Evolutionary conservation across 2,329 filamentous ascomycete species (phyloP), one percentile per base, ranked within the genome.

Genomic region (Neofusicoccum laricinum): DNA sequence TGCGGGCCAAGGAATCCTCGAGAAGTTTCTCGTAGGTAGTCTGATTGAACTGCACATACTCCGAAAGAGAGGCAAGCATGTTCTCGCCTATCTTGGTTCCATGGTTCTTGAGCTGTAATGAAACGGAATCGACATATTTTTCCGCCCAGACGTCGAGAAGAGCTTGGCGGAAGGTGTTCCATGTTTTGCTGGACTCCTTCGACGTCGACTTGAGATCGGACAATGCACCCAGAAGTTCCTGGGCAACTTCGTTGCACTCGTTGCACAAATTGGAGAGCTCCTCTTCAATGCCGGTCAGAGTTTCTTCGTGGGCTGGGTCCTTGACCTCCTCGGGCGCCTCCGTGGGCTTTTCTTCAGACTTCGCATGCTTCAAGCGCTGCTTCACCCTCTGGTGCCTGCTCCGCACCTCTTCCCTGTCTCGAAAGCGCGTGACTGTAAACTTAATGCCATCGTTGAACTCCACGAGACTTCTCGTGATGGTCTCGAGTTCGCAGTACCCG

Each of bases 21-120:
- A 59, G n/a, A 4, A 59, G 40, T 1, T 38, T 36, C 17, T 59
- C 25, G 12, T 59, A 59, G 25, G 55, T 59, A 12, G 21, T 59
- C n/a, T 15, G 3, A 19, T 34, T 30, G n/a, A 46, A 59, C 4
- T 17, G 4, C 30, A 46, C 41, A 30, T 46, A 30, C 30, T 65
- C 67, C 63, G 61, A 21, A 45, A 70, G 62, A 3, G 64, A 64
- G 7, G 64, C 51, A 2, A 69, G 65, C 5, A 70, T 36, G 11
- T 49, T 36, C 15, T 61, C 66, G 21, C 68, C 63, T 4, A 69
- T 41, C 30, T 66, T 61, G 25, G 61, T 65, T 1, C 38, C 25
- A 36, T 36, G 36, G n/a, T 36, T 19, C 48, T 62, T 48, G 5
- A 57, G 48, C 10, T 15, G 25, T 19, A 14, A 17, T 14, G 34